phyloP scores from a whole-genome alignment of 2,329 filamentous ascomycete species.

The Nemania diffusa region DNA sequence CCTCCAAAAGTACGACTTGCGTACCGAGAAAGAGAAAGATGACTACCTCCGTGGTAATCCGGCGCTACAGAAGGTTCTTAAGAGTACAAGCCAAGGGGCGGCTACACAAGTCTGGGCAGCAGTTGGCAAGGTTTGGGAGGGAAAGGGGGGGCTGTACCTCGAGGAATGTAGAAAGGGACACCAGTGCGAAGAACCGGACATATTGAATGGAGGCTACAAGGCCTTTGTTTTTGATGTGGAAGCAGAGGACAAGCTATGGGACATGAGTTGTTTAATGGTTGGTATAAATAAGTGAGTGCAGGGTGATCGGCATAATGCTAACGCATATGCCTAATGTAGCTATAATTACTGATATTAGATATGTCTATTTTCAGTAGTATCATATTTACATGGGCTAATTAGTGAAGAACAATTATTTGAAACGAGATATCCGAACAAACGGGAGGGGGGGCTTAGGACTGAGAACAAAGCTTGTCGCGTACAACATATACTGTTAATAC shows the following conservation, averaged over 20 bases:
- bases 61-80: constrained; percentile 9
- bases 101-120: constrained; percentile 26
- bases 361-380: too few species aligned
- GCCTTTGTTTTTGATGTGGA: constrained; percentile 17
- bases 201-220: constrained; percentile 14
- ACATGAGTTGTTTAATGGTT: too few species aligned
- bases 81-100: constrained; percentile 17
- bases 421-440: too few species aligned
- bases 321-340: too few species aligned
- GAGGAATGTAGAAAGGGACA: constrained; percentile 26
- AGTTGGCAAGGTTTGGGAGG: constrained; percentile 21
- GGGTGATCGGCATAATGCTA: too few species aligned
- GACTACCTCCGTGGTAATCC: not conserved
- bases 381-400: too few species aligned
- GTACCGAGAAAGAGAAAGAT: not conserved
- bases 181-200: constrained; percentile 18
- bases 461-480: too few species aligned
- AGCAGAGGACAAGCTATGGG: constrained; percentile 16
- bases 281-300: too few species aligned
- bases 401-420: too few species aligned
- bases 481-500: too few species aligned
- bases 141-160: constrained; percentile 19
- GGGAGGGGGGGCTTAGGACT: too few species aligned
- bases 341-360: too few species aligned
- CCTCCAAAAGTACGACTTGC: constrained; percentile 4